Evolutionary conservation across 345 rosid species (phyloP), one percentile per base, ranked within the genome.

Genomic region (Camelina hispida): DNA sequence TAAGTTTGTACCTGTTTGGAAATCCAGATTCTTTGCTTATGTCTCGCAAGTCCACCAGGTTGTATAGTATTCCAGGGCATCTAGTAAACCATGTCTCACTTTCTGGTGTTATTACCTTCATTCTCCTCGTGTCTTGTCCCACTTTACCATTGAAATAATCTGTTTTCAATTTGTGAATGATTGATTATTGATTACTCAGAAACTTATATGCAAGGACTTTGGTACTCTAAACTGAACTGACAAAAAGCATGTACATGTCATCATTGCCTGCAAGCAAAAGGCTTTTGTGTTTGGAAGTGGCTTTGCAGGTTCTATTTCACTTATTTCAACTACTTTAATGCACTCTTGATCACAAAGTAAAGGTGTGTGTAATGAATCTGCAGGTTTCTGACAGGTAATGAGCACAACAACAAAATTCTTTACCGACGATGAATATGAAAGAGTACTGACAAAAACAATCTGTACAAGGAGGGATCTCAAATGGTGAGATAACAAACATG

Each of bases 31-130:
- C 82, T 94, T 91, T 84, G 91, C 93, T 32, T 94, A 88, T 82
- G 98, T 91, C 71, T 91, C 98, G 11, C 94, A 84, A 88, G 96
- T 83, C 71, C 95, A 88, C 83, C 74, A 88, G 61, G 90, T 94
- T 74, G 77, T 84, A 67, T 28, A 28, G 30, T 28, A 28, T 0
- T 28, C 30, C 95, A 23, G 93, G 89, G 67, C 91, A 78, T 50
- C 58, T 64, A 54, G 85, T 91, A 69, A 87, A 94, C 73, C 85
- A 25, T 25, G 28, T 23, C 25, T 23, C 25, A 23, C 25, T 23
- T 23, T 23, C 25, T 23, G 4, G 28, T 48, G 13, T 18, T 50
- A 18, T 51, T 51, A 51, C 14, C 25, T 51, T 20, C 28, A 51
- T 50, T 11, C 7, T 50, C 12, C 28, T 50, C 22, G 54, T 50